phyloP scores from a whole-genome alignment of 2,329 filamentous ascomycete genomes.

The Venturia nashicola region DNA sequence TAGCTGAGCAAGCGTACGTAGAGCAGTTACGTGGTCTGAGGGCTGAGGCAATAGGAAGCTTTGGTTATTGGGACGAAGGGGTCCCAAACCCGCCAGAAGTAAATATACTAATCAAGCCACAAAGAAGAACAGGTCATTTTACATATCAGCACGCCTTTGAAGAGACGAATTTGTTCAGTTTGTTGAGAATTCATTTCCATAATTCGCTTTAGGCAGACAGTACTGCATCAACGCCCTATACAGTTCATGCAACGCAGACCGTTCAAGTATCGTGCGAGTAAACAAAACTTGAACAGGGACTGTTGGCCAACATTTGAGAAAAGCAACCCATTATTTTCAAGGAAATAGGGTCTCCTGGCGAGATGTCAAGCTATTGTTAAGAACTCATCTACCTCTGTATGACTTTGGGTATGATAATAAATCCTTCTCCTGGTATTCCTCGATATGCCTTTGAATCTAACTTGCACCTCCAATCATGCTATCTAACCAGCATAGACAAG shows the following conservation, averaged over 20 bases:
- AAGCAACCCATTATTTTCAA: neutral
- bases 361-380: neutral
- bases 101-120: neutral
- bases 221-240: neutral
- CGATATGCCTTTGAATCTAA: neutral
- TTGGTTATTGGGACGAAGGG: neutral
- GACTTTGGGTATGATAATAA: neutral
- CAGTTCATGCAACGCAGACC: neutral
- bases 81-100: neutral
- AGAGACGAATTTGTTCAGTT: neutral
- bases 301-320: neutral
- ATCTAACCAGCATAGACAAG: conserved; percentile 50
- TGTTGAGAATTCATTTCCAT: neutral
- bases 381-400: neutral
- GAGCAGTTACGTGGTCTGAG: conserved; percentile 1
- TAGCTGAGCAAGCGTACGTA: neutral
- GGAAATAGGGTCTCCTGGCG: neutral
- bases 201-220: neutral
- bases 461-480: neutral
- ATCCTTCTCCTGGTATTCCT: neutral
- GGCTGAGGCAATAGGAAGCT: neutral
- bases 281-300: neutral
- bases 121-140: neutral
- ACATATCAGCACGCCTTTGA: neutral
- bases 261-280: neutral